A percentile compares a stretch with the other conserved stretches of the same genome.
These are phyloP conservation scores for Pistacia vera DNA, from an alignment of 345 rosid genomes.

Conservation along the genomic window DNA sequence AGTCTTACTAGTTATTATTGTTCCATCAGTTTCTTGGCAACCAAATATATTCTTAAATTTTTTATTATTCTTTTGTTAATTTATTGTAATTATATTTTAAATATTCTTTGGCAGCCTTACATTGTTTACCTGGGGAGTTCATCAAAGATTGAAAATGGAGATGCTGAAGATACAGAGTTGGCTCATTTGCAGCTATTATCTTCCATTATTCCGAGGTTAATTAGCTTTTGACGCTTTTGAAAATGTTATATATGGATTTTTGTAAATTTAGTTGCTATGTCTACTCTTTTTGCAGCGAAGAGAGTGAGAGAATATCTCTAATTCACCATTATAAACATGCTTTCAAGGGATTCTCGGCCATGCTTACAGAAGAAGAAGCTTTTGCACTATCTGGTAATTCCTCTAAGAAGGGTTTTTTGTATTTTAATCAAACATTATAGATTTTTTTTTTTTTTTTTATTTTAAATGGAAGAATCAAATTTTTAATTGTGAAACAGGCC, in stretches of 20 bases:
- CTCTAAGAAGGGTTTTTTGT: too few relatives aligned
- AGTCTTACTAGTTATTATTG: too few relatives aligned
- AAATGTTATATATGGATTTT: too few relatives aligned
- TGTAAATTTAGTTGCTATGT: too few relatives aligned
- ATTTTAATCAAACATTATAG: too few relatives aligned
- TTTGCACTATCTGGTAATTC: conserved; percentile 54
- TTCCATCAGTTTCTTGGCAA: background rate
- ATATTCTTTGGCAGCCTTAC: conserved; percentile 41
- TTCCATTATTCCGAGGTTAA: conserved; percentile 51
- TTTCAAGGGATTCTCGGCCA: conserved; percentile 77
- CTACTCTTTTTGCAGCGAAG: conserved; percentile 34
- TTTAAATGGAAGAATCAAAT: too few relatives aligned
- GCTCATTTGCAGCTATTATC: conserved; percentile 51
- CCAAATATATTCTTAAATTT: background rate
- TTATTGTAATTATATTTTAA: too few relatives aligned
- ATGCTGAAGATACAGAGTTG: conserved; percentile 26
- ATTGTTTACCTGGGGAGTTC: conserved; percentile 77
- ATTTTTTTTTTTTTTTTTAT: too few relatives aligned
- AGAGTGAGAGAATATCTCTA: conserved; percentile 41
- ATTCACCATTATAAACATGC: conserved; percentile 64
- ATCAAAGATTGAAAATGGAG: conserved; percentile 15
- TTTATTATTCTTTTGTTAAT: background rate
- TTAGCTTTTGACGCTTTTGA: background rate
- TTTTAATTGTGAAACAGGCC: conserved; percentile 31
- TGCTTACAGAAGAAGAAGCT: conserved; percentile 76